These are phyloP conservation scores for Elasticomyces elasticus DNA, from an alignment of 495 filamentous ascomycete genomes.

Conservation along the genomic window DNA sequence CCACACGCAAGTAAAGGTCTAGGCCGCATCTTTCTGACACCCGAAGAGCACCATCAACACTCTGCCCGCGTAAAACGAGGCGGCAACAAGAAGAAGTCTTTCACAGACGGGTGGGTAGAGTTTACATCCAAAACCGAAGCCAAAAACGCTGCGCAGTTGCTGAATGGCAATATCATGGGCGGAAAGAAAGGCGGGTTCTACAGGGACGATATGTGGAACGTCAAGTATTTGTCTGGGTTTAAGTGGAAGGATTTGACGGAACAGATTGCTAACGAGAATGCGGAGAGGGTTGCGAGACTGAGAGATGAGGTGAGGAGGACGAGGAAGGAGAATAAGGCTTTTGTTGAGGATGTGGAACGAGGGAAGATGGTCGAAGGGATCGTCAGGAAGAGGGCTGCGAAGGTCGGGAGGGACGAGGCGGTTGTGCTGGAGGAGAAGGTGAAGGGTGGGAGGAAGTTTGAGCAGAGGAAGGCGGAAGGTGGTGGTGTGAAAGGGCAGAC, in stretches of 20 bases:
- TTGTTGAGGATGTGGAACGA: conserved; percentile 64
- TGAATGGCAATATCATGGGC: conserved; percentile 75
- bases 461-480: conserved; percentile 52
- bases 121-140: conserved; percentile 68
- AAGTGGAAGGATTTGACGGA: conserved; percentile 64
- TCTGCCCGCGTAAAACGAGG: conserved; percentile 50
- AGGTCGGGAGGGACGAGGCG: conserved; percentile 43
- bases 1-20: conserved; percentile 58
- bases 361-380: conserved; percentile 39
- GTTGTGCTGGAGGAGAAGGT: conserved; percentile 56
- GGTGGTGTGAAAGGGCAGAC: background rate
- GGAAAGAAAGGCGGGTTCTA: conserved; percentile 85
- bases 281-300: conserved; percentile 68
- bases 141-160: conserved; percentile 68
- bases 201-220: conserved; percentile 85
- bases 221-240: conserved; percentile 74
- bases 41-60: conserved; percentile 58
- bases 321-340: conserved; percentile 73
- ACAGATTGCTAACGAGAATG: conserved; percentile 70
- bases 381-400: conserved; percentile 41
- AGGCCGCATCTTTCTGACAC: conserved; percentile 77
- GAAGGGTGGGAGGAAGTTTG: conserved; percentile 54
- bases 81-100: conserved; percentile 82
- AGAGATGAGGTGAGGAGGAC: conserved; percentile 69
- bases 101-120: conserved; percentile 91